Conservation (phyloP, 2,329 filamentous ascomycete species). For the Eurotiales sp. region DNA sequence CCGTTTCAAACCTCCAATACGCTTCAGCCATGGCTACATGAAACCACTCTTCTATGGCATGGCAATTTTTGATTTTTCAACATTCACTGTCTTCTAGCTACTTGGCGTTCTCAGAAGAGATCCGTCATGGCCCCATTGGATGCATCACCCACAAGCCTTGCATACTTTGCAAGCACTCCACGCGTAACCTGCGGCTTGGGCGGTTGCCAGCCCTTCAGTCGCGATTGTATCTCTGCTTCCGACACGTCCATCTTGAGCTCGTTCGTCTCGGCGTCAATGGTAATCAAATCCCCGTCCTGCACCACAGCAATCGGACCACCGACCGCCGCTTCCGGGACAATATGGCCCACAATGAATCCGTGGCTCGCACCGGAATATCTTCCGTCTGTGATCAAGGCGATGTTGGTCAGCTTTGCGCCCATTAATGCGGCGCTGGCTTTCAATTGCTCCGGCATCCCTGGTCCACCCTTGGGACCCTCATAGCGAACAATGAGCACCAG, state of each 20-base stretch:
- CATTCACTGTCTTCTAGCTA: background rate
- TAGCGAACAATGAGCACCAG: conserved; percentile 88
- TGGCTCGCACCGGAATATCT: conserved; percentile 84
- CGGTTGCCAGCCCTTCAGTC: conserved; percentile 65
- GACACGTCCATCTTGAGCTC: conserved; percentile 66
- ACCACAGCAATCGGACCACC: conserved; percentile 87
- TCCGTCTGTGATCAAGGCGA: conserved; percentile 89
- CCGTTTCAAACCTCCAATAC: background rate
- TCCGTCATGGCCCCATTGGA: conserved; percentile 90
- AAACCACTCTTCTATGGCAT: background rate
- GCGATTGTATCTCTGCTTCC: conserved; percentile 64
- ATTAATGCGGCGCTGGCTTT: conserved; percentile 86
- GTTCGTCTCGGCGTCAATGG: conserved; percentile 80
- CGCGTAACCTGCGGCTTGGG: conserved; percentile 71
- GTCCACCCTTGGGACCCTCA: conserved; percentile 88
- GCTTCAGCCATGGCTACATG: too few relatives aligned
- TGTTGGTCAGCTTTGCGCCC: conserved; percentile 81
- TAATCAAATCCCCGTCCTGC: conserved; percentile 72
- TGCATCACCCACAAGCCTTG: conserved; percentile 80
- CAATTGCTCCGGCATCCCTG: conserved; percentile 94
- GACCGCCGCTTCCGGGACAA: conserved; percentile 82
- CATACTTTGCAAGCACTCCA: conserved; percentile 87
- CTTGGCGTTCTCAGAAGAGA: conserved; percentile 6
- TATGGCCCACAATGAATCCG: conserved; percentile 91
- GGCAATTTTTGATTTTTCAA: background rate